These are phyloP conservation scores for Suillus placidus DNA, from an alignment of 768 basidiomycete species.

Conservation along the genomic window DNA sequence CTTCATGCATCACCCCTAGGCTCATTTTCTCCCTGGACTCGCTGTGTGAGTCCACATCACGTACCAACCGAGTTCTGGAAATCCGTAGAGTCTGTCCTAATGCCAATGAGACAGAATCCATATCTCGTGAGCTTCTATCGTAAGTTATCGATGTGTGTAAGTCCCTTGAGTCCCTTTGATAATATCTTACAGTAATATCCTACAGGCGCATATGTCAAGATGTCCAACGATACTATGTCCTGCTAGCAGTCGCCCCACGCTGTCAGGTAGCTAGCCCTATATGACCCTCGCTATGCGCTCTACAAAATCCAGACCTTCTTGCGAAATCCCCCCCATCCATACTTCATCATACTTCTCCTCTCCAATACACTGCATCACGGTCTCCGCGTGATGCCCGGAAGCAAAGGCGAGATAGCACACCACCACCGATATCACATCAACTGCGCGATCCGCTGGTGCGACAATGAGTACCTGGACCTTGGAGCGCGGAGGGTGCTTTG, in stretches of 20 bases:
- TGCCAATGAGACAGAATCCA: too few relatives aligned
- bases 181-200: background rate
- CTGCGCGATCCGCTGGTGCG: slow-evolving; percentile 29
- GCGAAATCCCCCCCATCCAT: slow-evolving; percentile 33
- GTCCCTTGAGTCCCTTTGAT: background rate
- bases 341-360: slow-evolving; percentile 26
- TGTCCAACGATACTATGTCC: background rate
- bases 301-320: slow-evolving; percentile 27
- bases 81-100: too few relatives aligned
- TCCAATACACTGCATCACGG: slow-evolving; percentile 25
- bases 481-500: slow-evolving; percentile 4
- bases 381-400: slow-evolving; percentile 22
- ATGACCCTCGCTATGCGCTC: slow-evolving; percentile 27
- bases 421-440: slow-evolving; percentile 33
- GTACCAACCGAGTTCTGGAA: too few relatives aligned
- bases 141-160: too few relatives aligned
- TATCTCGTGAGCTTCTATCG: too few relatives aligned
- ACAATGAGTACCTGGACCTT: slow-evolving; percentile 30
- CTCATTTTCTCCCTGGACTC: too few relatives aligned
- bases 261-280: background rate
- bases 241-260: background rate
- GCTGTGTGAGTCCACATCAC: too few relatives aligned
- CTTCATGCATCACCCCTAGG: too few relatives aligned
- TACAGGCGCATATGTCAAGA: background rate
- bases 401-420: slow-evolving; percentile 33